Base-by-base conservation (phyloP, 139 green algal species). In the Tetradesmus lagerheimii region DNA sequence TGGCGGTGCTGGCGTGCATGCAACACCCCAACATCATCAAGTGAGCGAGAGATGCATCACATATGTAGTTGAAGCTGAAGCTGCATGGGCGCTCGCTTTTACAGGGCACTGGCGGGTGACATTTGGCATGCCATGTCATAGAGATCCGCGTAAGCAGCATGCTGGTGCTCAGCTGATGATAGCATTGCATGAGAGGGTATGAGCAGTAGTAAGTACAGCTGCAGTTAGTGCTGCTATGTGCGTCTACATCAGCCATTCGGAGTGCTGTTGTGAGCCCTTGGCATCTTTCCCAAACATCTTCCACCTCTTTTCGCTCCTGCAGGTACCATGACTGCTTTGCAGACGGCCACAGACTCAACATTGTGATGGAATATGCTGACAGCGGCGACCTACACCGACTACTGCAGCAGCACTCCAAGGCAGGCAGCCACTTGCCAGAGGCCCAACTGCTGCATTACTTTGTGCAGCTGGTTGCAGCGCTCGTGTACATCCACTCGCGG, bases 301-400 rank as follows among this genome's bases (percentile, higher is more conserved):
- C 27, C 20, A 31, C n/a, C 27, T 29, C 11, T 31, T 77, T 27
- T 29, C 27, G n/a, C 77, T 34, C 37, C 34, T 66, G 64, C 64
- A 88, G 83, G 38, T 88, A 80, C 38, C 83, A 80, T n/a, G 83
- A 88, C 37, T 88, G 83, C 31, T 88, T 88, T 39, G 76, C 83
- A n/a, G 83, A 80, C n/a, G 64, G 83, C 0, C 2, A 8, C 27
- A 80, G 45, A 25, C 41, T 88, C 15, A 50, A 80, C 38, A 80
- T 88, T 16, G 83, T 88, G 4, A 88, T 88, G 83, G 83, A 80
- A 27, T 88, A 37, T 34, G 83, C 83, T 1, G 83, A 80, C n/a
- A 74, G 83, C 29, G 83, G 83, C 4, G 83, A 88, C 83, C n/a
- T 88, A 18, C 64, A 88, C 37, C 23, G 25, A 5, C 25, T 80